phyloP scores from a whole-genome alignment of 495 filamentous ascomycete species.

The Aspergillus bertholletiae region DNA sequence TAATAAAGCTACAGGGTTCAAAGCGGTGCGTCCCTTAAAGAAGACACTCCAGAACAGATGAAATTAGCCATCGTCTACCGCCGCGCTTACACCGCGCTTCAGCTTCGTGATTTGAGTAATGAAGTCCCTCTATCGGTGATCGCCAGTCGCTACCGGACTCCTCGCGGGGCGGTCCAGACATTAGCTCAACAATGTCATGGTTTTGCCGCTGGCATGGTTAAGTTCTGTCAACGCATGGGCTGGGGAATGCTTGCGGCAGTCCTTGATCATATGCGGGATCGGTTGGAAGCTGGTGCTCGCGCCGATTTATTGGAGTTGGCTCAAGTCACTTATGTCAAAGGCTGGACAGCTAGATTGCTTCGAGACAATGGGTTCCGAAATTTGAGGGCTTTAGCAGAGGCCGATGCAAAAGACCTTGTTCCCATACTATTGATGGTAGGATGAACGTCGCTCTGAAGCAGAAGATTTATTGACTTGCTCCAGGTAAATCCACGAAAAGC shows the following conservation, averaged over 20 bases:
- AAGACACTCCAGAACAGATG: constrained; percentile 57
- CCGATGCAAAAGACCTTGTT: constrained; percentile 62
- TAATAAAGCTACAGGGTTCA: constrained; percentile 56
- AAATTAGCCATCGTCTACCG: constrained; percentile 62
- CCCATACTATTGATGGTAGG: constrained; percentile 66
- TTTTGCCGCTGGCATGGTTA: constrained; percentile 73
- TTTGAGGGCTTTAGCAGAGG: constrained; percentile 63
- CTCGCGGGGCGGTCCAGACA: constrained; percentile 68
- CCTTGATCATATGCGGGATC: constrained; percentile 72
- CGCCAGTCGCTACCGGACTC: constrained; percentile 64
- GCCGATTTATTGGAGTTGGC: constrained; percentile 71
- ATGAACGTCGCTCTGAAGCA: background rate
- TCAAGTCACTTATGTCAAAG: constrained; percentile 75
- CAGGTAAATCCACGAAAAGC: constrained; percentile 50
- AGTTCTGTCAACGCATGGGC: constrained; percentile 71
- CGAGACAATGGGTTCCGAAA: constrained; percentile 75
- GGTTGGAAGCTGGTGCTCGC: constrained; percentile 69
- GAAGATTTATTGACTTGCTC: background rate
- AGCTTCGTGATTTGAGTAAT: constrained; percentile 79
- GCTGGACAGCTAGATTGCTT: constrained; percentile 70
- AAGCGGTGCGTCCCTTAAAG: constrained; percentile 60
- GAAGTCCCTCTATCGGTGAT: constrained; percentile 70
- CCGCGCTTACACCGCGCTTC: constrained; percentile 77
- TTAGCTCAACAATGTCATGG: constrained; percentile 74
- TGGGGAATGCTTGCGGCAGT: constrained; percentile 73